Evolutionary conservation across 2,329 filamentous ascomycete genomes (phyloP).

Genomic region (Xylaria hypoxylon): DNA sequence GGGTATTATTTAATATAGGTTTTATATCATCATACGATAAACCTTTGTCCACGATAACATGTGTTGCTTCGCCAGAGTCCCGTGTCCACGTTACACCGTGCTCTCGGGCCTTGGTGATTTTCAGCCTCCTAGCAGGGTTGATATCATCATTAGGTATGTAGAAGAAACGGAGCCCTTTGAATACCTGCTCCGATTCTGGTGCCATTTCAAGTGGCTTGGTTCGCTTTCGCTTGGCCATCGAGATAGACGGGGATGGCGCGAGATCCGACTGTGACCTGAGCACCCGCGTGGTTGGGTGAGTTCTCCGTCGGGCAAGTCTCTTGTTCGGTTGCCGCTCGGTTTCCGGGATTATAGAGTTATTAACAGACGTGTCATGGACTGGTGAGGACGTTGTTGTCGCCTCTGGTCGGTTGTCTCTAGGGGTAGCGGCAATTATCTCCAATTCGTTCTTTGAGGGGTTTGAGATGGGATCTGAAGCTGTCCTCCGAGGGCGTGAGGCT

Average conservation of each 20-base stretch:
- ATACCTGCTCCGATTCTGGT: slow-evolving; percentile 67
- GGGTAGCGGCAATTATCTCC: slow-evolving; percentile 44
- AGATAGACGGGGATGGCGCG: slow-evolving; percentile 40
- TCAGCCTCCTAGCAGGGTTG: slow-evolving; percentile 71
- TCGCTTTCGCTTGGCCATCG: slow-evolving; percentile 61
- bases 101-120: slow-evolving; percentile 80
- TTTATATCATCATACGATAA: slow-evolving; percentile 74
- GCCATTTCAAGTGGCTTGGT: slow-evolving; percentile 56
- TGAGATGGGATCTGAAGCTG: slow-evolving; percentile 36
- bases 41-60: slow-evolving; percentile 81
- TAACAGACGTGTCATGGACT: slow-evolving; percentile 5
- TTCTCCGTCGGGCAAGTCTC: slow-evolving; percentile 26
- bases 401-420: slow-evolving; percentile 24
- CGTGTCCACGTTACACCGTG: slow-evolving; percentile 80
- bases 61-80: slow-evolving; percentile 71
- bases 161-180: slow-evolving; percentile 72
- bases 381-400: slow-evolving; percentile 3
- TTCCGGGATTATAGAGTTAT: slow-evolving; percentile 39
- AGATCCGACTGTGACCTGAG: slow-evolving; percentile 37
- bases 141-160: slow-evolving; percentile 87
- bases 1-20: slow-evolving; percentile 60
- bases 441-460: slow-evolving; percentile 32
- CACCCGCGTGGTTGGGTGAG: slow-evolving; percentile 39
- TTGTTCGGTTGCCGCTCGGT: slow-evolving; percentile 33
- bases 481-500: slow-evolving; percentile 20